Evolutionary conservation across 2,329 filamentous ascomycete genomes (phyloP), one percentile per base, ranked within the genome.

Genomic region (Fusarium tanahbumbuense): DNA sequence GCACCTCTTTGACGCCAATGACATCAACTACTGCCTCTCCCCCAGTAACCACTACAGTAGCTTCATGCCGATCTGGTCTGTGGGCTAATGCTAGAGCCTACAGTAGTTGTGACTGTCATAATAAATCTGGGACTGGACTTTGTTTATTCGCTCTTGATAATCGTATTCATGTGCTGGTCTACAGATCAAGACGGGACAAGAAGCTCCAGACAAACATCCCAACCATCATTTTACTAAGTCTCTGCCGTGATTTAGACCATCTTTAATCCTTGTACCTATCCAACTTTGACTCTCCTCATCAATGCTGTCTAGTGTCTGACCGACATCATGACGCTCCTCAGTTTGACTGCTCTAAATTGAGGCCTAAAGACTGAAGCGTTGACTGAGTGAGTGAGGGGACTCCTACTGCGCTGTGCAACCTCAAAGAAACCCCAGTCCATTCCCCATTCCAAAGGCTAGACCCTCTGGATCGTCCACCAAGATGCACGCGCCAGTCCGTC

Each of bases 381-480:
- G n/a, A 32, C n/a, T 28, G n/a, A 57, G 28, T 48, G 13, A 16
- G 11, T 11, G 20, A 20, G 12, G n/a, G 32, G 32, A 20, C 32
- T 28, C 18, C 25, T 40, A 18, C 15, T 25, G 8, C n/a, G 30
- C 2, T 49, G 34, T 41, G 27, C 57, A 40, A 62, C 47, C 28
- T 34, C 34, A 37, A 46, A 25, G 23, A 45, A 45, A 16, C 40
- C 40, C 44, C 32, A 27, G 60, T 54, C 22, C 72, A 70, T 70
- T 71, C 68, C 67, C 25, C 72, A 71, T 70, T 71, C 68, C 67
- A 70, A 60, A 32, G 40, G 28, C 49, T 48, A 57, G 60, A 59
- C 46, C 60, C 32, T 52, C 48, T 20, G n/a, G 25, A 34, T 50
- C 47, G 22, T 28, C 54, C 25, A 18, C 22, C 47, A 44, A 32